Percentiles rank a stretch among this genome's conserved stretches.
Conservation (phyloP, 495 filamentous ascomycete genomes). For the Lophium mytilinum region DNA sequence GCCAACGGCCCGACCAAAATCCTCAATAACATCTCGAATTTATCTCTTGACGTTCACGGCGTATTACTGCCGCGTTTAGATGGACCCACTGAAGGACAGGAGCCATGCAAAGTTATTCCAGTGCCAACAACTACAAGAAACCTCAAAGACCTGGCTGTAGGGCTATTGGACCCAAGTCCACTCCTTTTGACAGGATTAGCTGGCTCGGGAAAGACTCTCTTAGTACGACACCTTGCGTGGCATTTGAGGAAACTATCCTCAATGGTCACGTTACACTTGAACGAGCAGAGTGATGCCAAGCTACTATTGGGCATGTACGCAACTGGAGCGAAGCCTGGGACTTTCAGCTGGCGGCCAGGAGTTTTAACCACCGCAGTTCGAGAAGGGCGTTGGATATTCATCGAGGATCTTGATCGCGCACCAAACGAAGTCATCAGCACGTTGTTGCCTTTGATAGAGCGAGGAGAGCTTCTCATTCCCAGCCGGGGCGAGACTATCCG, state of each 20-base stretch:
- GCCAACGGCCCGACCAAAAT: background rate
- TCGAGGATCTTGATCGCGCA: conserved; percentile 93
- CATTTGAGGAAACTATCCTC: conserved; percentile 62
- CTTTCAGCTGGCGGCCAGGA: conserved; percentile 88
- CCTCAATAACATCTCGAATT: conserved; percentile 33
- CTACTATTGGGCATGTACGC: conserved; percentile 90
- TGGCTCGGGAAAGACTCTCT: conserved; percentile 82
- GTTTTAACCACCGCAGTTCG: conserved; percentile 85
- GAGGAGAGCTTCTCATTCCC: conserved; percentile 76
- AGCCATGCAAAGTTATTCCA: conserved; percentile 44
- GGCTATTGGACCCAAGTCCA: conserved; percentile 57
- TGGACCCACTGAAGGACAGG: conserved; percentile 37
- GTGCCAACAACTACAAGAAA: conserved; percentile 67
- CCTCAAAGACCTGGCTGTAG: conserved; percentile 54
- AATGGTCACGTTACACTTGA: conserved; percentile 88
- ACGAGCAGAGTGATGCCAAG: conserved; percentile 96
- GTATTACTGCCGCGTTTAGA: conserved; percentile 60
- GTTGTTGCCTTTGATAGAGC: conserved; percentile 82
- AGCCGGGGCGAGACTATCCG: conserved; percentile 77
- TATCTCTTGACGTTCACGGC: conserved; percentile 49
- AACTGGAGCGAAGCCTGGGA: conserved; percentile 71
- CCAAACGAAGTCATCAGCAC: conserved; percentile 92
- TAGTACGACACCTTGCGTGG: conserved; percentile 74
- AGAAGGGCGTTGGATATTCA: conserved; percentile 91
- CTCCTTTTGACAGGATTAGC: conserved; percentile 75